These are phyloP conservation scores for Przewalskia tangutica DNA, from an alignment of 257 asterid species.

Conservation along the genomic window DNA sequence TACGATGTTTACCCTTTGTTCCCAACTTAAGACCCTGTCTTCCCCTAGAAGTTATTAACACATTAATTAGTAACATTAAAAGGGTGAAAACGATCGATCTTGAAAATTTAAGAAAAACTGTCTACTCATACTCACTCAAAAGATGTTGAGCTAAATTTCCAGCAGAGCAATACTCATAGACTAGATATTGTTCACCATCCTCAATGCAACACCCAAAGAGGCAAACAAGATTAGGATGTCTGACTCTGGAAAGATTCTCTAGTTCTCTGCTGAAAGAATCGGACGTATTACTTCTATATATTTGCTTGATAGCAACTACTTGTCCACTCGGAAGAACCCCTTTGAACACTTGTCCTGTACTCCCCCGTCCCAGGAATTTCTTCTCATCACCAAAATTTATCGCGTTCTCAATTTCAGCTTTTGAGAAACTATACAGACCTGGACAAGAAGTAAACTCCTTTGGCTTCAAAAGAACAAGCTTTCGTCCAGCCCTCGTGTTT, in stretches of 20 bases:
- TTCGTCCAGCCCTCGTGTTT: slow-evolving; percentile 23
- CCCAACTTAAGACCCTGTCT: slow-evolving; percentile 52
- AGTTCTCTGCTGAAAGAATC: slow-evolving; percentile 63
- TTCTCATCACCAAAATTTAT: slow-evolving; percentile 35
- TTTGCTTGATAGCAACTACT: slow-evolving; percentile 66
- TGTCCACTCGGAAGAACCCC: slow-evolving; percentile 84
- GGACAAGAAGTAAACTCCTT: slow-evolving; percentile 32
- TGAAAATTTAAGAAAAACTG: neutral
- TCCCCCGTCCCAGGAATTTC: slow-evolving; percentile 64
- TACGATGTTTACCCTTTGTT: slow-evolving; percentile 52
- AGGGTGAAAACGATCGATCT: neutral
- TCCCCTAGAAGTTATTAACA: slow-evolving; percentile 32
- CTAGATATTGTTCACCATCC: slow-evolving; percentile 63
- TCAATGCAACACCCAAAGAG: slow-evolving; percentile 71
- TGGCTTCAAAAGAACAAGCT: slow-evolving; percentile 1
- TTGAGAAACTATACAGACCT: slow-evolving; percentile 60
- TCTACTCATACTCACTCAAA: slow-evolving; percentile 26
- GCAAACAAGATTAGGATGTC: slow-evolving; percentile 70
- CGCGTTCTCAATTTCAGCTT: slow-evolving; percentile 58
- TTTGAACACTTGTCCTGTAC: slow-evolving; percentile 70
- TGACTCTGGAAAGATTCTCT: slow-evolving; percentile 58
- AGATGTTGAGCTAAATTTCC: slow-evolving; percentile 75
- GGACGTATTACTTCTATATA: slow-evolving; percentile 47
- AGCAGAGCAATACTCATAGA: slow-evolving; percentile 61
- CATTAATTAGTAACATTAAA: neutral